These are phyloP conservation scores for Dispira simplex DNA, from an alignment of 192 early-diverging fungal species.

Conservation along the genomic window DNA sequence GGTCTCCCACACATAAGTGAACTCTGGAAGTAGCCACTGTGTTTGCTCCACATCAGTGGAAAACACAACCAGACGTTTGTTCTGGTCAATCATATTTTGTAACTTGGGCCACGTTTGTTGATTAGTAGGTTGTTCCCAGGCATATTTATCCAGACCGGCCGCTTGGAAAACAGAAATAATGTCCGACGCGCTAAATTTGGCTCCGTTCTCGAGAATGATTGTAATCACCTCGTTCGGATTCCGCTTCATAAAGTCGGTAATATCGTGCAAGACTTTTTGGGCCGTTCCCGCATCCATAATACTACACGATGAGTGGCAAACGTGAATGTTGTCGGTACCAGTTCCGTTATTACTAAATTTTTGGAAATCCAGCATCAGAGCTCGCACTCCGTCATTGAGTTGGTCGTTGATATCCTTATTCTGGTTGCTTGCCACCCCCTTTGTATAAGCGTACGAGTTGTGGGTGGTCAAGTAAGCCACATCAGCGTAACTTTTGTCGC, in stretches of 20 bases:
- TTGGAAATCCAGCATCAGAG: slow-evolving; percentile 52
- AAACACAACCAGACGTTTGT: slow-evolving; percentile 53
- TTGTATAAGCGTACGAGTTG: slow-evolving; percentile 47
- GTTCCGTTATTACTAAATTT: slow-evolving; percentile 6
- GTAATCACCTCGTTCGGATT: slow-evolving; percentile 64
- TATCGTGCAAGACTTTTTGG: slow-evolving; percentile 28
- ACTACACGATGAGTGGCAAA: slow-evolving; percentile 51
- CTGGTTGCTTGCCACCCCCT: slow-evolving; percentile 43
- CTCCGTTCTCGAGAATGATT: slow-evolving; percentile 55
- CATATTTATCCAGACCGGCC: slow-evolving; percentile 34
- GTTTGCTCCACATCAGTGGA: slow-evolving; percentile 29
- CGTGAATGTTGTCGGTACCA: slow-evolving; percentile 21
- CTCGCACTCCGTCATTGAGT: slow-evolving; percentile 55
- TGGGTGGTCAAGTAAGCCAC: slow-evolving; percentile 58
- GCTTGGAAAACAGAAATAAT: slow-evolving; percentile 34
- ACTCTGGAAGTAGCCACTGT: slow-evolving; percentile 52
- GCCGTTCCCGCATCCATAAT: slow-evolving; percentile 44
- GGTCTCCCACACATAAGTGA: slow-evolving; percentile 52
- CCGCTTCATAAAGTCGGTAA: slow-evolving; percentile 41
- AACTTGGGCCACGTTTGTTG: slow-evolving; percentile 51
- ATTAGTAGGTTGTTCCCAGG: slow-evolving; percentile 27
- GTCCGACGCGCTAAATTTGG: slow-evolving; percentile 25
- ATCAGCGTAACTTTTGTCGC: slow-evolving; percentile 37
- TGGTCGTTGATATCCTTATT: slow-evolving; percentile 41
- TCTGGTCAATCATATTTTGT: slow-evolving; percentile 36